Evolutionary conservation across 139 green algal species (phyloP), one percentile per base, ranked within the genome.

Genomic region (Chlorella sp.): DNA sequence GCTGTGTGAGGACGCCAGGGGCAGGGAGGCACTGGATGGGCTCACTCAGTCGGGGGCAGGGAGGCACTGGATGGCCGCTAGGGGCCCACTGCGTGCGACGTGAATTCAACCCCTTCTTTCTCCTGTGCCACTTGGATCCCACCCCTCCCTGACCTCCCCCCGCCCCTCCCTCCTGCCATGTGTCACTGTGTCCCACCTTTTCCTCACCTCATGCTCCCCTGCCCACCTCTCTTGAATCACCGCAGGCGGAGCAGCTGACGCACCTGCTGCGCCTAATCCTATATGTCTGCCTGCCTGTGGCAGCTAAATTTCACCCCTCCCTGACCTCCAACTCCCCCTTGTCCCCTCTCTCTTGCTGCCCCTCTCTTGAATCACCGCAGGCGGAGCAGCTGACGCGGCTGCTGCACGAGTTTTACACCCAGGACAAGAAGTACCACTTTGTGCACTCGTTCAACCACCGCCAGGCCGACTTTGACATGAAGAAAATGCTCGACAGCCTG

Each of bases 391-490:
- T 93, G 0, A 89, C 91, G 79, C 61, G 57, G 18, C 77, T 89
- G 69, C 26, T 86, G 34, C 66, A 93, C 48, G 91, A 93, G 5
- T 93, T 90, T 32, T 93, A 91, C 86, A 90, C 83, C 11, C 39
- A 91, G 24, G 64, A 81, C 18, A 32, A 78, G 18, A 93, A 93
- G 90, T 68, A 89, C 79, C 30, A 11, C 53, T 93, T 93, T 82
- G 91, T 93, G 80, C 68, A 88, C 42, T 37, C 85, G 9, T 93
- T 93, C 85, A 93, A 93, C 88, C 88, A 93, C 71, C 71, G 61
- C 9, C 91, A 86, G 42, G 73, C 83, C 7, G 88, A 90, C 15
- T 93, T 93, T 86, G 91, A 93, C 88, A 77, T 91, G 19, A 93
- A 93, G 42, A 81, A 80, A 9, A 88, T 93, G 91, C 76, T 93